These are phyloP conservation scores for Colletotrichum sp. DNA, from an alignment of 2,329 filamentous ascomycete genomes.

Conservation along the genomic window DNA sequence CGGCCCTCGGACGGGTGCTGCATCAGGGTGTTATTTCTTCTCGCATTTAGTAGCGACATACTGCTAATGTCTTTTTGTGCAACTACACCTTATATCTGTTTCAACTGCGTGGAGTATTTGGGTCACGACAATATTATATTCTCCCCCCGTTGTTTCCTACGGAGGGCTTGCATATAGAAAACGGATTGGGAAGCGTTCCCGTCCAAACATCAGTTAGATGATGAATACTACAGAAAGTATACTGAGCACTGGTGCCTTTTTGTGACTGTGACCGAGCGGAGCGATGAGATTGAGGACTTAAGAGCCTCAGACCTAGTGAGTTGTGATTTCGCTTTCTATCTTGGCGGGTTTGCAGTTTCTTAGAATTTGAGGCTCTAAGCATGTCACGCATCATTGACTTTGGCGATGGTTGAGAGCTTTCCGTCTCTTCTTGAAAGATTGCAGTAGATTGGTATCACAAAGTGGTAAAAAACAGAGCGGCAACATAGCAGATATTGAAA, in stretches of 20 bases:
- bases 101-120: slow-evolving; percentile 21
- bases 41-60: slow-evolving; percentile 21
- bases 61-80: slow-evolving; percentile 21
- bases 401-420: neutral
- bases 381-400: neutral
- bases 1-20: neutral
- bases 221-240: slow-evolving; percentile 17
- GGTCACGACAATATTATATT: slow-evolving; percentile 18
- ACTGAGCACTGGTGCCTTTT: neutral
- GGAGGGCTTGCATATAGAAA: slow-evolving; percentile 18
- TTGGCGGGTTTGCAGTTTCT: neutral
- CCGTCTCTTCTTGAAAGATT: neutral
- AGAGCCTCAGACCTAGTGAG: neutral
- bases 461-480: neutral
- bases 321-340: neutral
- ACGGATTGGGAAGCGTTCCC: neutral
- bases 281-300: neutral
- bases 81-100: slow-evolving; percentile 5
- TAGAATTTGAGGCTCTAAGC: neutral
- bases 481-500: too few relatives aligned
- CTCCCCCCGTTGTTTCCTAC: neutral
- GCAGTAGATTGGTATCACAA: neutral
- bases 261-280: neutral
- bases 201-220: slow-evolving; percentile 13
- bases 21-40: slow-evolving; percentile 17